Percentiles rank a stretch among this genome's conserved stretches.
phyloP scores from a whole-genome alignment of 306 rosid genomes.

The Geum urbanum region DNA sequence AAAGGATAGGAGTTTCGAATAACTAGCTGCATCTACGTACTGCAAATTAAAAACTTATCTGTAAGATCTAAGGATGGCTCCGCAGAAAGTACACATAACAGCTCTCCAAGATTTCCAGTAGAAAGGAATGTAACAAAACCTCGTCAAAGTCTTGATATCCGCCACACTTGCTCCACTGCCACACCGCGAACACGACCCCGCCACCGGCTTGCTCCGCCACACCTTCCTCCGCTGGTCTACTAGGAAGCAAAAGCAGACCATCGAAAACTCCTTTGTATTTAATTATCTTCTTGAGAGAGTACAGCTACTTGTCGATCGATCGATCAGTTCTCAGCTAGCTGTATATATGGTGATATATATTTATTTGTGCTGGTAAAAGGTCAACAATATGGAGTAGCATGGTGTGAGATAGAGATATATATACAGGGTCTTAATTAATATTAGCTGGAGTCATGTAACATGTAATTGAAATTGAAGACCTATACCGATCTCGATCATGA shows the following conservation, averaged over 20 bases:
- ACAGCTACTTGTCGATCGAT: too few species aligned
- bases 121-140: slow-evolving; percentile 61
- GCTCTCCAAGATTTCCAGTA: slow-evolving; percentile 68
- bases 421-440: too few species aligned
- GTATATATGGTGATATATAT: background rate
- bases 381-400: background rate
- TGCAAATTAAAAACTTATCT: slow-evolving; percentile 13
- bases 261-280: slow-evolving; percentile 10
- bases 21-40: background rate
- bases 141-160: slow-evolving; percentile 58
- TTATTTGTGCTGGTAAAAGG: background rate
- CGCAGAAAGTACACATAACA: slow-evolving; percentile 70
- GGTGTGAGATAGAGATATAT: background rate
- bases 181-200: slow-evolving; percentile 75
- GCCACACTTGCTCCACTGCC: slow-evolving; percentile 74
- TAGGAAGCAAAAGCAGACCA: slow-evolving; percentile 81
- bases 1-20: background rate
- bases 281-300: too few species aligned
- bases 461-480: slow-evolving; percentile 19
- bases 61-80: slow-evolving; percentile 75
- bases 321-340: background rate
- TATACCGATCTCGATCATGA: background rate
- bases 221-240: slow-evolving; percentile 58
- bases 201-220: slow-evolving; percentile 69
- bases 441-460: slow-evolving; percentile 25